Conservation (phyloP, 2,329 filamentous ascomycete genomes). For the Venturia carpophila region DNA sequence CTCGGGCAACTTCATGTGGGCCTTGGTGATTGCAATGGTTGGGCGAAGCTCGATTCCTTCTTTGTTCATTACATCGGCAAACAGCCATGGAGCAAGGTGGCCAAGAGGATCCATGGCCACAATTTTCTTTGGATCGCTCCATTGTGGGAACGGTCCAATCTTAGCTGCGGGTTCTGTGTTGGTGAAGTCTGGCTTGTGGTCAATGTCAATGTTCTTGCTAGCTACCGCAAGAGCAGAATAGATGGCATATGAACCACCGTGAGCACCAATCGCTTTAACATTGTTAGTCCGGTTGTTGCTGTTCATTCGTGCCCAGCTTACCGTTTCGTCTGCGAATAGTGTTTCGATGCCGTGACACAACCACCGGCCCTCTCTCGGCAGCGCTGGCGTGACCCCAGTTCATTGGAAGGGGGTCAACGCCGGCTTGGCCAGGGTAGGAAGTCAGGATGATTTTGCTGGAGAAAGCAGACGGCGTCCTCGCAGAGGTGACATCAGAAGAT, state of each 20-base stretch:
- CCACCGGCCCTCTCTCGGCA: constrained; percentile 70
- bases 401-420: constrained; percentile 83
- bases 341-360: constrained; percentile 68
- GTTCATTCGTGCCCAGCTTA: constrained; percentile 29
- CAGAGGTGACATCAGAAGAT: not conserved
- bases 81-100: constrained; percentile 77
- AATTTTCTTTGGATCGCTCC: constrained; percentile 86
- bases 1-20: constrained; percentile 95
- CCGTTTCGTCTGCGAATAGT: constrained; percentile 77
- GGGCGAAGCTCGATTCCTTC: constrained; percentile 80
- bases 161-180: constrained; percentile 88
- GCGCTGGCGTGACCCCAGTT: constrained; percentile 79
- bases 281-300: constrained; percentile 25
- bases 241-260: constrained; percentile 89
- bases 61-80: constrained; percentile 67
- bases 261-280: constrained; percentile 52
- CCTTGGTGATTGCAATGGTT: constrained; percentile 84
- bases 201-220: constrained; percentile 74
- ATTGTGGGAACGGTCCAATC: constrained; percentile 83
- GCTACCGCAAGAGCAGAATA: constrained; percentile 92
- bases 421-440: constrained; percentile 89
- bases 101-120: constrained; percentile 96
- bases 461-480: constrained; percentile 32
- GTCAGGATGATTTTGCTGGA: constrained; percentile 60
- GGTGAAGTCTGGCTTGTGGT: constrained; percentile 71